Evolutionary conservation across 2,329 filamentous ascomycete genomes (phyloP), one percentile per base, ranked within the genome.

Genomic region (Fusarium sororula): DNA sequence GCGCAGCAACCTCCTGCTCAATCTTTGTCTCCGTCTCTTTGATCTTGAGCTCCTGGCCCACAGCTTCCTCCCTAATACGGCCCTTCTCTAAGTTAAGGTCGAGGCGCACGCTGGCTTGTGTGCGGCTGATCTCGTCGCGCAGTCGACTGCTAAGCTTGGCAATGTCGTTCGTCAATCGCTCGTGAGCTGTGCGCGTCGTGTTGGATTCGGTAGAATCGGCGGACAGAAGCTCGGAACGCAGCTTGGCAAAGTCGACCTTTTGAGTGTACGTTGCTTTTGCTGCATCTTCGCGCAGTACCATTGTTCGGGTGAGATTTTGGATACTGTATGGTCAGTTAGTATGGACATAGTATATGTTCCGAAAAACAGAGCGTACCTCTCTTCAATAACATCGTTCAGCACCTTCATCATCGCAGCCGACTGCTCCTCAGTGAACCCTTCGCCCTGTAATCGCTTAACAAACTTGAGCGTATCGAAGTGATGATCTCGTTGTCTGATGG

Each of bases 381-480:
- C 96, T 82, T 98, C 94, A 75, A 99, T 98, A 15, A 98, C 96
- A 82, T 98, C 95, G 83, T 95, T 95, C 44, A 99, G 87, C 12
- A 98, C 94, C 81, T 94, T 94, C 96, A 99, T 98, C 93, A 98
- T 96, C n/a, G 96, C 96, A 32, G 94, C 95, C 6, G 95, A 92
- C 84, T 99, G 96, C 76, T 95, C 93, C 82, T 98, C 96, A 30
- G 94, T 98, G 82, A 98, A 98, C 0, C 96, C 96, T 82, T 99
- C 96, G 75, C 90, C 90, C 82, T 96, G 92, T 45, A 99, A 87
- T 59, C 94, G 89, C 84, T 98, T 94, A 44, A 99, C 95, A 81
- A 99, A 98, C 85, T 98, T 98, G 71, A 99, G 89, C 2, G 96
- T 99, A 83, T 99, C 96, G 81, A 99, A 99, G 83, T 99, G 95